phyloP scores from a whole-genome alignment of 2,329 filamentous ascomycete genomes.

The Stemphylium lycopersici region DNA sequence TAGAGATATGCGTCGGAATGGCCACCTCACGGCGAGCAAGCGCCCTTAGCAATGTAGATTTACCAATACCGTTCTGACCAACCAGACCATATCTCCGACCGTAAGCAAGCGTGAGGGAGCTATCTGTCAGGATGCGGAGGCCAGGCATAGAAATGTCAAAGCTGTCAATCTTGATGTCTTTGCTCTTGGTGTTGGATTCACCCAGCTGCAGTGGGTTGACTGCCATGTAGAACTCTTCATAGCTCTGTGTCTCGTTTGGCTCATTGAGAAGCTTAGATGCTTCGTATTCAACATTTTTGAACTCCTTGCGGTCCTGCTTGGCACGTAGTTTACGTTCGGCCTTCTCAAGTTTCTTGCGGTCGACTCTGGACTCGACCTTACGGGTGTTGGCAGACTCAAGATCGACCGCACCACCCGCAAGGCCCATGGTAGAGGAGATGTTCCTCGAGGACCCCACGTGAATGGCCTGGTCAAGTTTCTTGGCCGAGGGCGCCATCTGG shows the following conservation, averaged over 20 bases:
- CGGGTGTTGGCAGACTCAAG: slow-evolving; percentile 89
- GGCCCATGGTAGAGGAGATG: slow-evolving; percentile 92
- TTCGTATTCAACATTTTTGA: slow-evolving; percentile 98
- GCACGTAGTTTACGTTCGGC: slow-evolving; percentile 96
- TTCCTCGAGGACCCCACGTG: slow-evolving; percentile 93
- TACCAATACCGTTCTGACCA: slow-evolving; percentile 96
- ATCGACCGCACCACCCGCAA: slow-evolving; percentile 83
- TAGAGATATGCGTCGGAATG: slow-evolving; percentile 96
- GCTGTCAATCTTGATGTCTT: slow-evolving; percentile 97
- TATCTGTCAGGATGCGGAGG: slow-evolving; percentile 86
- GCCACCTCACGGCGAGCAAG: slow-evolving; percentile 91
- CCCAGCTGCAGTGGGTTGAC: slow-evolving; percentile 96
- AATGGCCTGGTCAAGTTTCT: slow-evolving; percentile 89
- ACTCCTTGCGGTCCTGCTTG: slow-evolving; percentile 97
- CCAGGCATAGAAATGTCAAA: slow-evolving; percentile 94
- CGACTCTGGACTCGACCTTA: slow-evolving; percentile 97
- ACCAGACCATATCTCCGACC: slow-evolving; percentile 95
- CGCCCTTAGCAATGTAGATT: slow-evolving; percentile 85
- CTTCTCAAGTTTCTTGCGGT: slow-evolving; percentile 98
- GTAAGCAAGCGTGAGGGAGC: slow-evolving; percentile 86
- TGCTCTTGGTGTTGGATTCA: slow-evolving; percentile 77
- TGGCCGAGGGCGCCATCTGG: slow-evolving; percentile 76
- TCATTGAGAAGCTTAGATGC: slow-evolving; percentile 87
- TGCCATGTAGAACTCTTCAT: slow-evolving; percentile 99
- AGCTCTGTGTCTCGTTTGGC: slow-evolving; percentile 83